phyloP scores from a whole-genome alignment of 306 rosid species.

The Acacia confusa region DNA sequence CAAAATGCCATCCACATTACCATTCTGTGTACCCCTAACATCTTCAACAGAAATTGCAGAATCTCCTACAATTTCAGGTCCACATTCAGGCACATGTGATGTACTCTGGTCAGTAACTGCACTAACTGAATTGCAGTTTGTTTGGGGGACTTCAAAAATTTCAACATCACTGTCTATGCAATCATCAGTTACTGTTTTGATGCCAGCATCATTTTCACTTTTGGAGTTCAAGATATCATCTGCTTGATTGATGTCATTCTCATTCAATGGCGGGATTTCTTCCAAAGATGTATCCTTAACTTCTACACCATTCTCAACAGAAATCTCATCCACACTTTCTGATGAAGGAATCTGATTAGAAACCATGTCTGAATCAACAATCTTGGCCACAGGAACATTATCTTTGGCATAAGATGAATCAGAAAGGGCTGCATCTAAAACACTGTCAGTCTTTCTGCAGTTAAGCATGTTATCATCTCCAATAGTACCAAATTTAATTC shows the following conservation, averaged over 20 bases:
- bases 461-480: slow-evolving; percentile 65
- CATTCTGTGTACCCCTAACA: slow-evolving; percentile 34
- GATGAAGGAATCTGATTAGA: slow-evolving; percentile 40
- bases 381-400: slow-evolving; percentile 29
- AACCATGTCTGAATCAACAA: slow-evolving; percentile 37
- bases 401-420: slow-evolving; percentile 42
- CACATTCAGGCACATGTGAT: slow-evolving; percentile 38
- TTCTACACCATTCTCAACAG: slow-evolving; percentile 42
- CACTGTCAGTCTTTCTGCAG: slow-evolving; percentile 50
- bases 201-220: slow-evolving; percentile 40
- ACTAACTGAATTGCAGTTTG: slow-evolving; percentile 35
- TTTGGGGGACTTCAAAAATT: slow-evolving; percentile 31
- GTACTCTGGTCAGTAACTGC: slow-evolving; percentile 30
- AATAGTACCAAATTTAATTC: slow-evolving; percentile 89
- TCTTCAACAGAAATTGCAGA: slow-evolving; percentile 42
- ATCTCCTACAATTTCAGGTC: slow-evolving; percentile 37
- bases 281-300: slow-evolving; percentile 38
- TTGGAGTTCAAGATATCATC: slow-evolving; percentile 35
- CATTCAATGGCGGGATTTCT: slow-evolving; percentile 32
- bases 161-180: slow-evolving; percentile 30
- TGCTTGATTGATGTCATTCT: slow-evolving; percentile 37
- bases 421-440: slow-evolving; percentile 34
- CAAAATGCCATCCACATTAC: slow-evolving; percentile 37
- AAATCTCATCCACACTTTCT: slow-evolving; percentile 35
- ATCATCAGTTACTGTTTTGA: slow-evolving; percentile 36